Base-by-base conservation (phyloP, 306 rosid species). In the Acacia acuminata region DNA sequence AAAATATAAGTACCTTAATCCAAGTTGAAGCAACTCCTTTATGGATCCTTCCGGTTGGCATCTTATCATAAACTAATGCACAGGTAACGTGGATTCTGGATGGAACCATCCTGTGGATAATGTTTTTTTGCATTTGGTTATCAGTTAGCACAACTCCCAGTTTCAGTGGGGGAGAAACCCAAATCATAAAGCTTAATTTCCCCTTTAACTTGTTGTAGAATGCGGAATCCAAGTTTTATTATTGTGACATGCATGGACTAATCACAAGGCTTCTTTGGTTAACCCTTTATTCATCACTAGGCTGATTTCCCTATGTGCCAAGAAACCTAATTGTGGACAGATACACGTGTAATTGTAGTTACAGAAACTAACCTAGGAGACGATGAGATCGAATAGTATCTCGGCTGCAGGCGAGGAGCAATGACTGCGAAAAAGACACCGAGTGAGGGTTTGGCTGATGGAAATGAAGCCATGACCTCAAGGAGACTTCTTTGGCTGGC, bases 11-110 rank as follows among this genome's bases (percentile, higher is more conserved):
- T 90, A 96, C 99, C 99, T 91, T 94, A 93, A 96, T 96, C 99
- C 99, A 96, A 25, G 99, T 96, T 38, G 99, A 96, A 79, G 98
- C 94, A 22, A 96, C 86, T 86, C 99, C 99, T 81, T 81, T 91
- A 74, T 96, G 98, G 82, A 91, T 84, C 71, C 99, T 85, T 74
- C 99, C 99, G 2, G 97, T 76, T 60, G 92, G 90, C 88, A 88
- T 94, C 84, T 88, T 91, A 80, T 94, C 98, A 70, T 77, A 34
- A 38, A 96, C 99, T 73, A 94, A 80, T 72, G 99, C 98, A 91
- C 97, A 96, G 40, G 99, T 96, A 81, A 91, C 98, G 79, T 96
- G 98, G 88, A 96, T 92, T 86, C 97, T 90, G 70, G 90, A 87
- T 48, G 97, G 88, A 69, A 87, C 89, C 89, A 94, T 90, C 85